Evolutionary conservation across 148 eudicot genomes (phyloP), one percentile per base, ranked within the genome.

Genomic region (Amaranthus palmeri): DNA sequence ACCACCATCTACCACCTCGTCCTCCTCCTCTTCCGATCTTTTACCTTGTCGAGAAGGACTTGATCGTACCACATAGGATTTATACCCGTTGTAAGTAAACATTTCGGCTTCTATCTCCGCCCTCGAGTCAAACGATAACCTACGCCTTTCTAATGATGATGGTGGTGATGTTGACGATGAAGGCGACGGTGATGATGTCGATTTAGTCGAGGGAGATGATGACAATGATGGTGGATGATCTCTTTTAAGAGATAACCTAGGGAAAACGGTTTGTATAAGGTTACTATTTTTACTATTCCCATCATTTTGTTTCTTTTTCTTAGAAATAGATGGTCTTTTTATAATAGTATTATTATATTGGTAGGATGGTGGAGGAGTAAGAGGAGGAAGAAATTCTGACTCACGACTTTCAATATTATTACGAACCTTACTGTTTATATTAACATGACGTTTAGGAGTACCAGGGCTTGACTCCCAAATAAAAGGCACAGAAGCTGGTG

Each of bases 401-500:
- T 65, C 5, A 17, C 47, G 42, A 49, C 17, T 10, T 65, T 65
- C n/a, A 65, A 44, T 10, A 64, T 17, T 10, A 65, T 48, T 17
- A 4, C 54, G 10, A 65, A 52, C 46, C 68, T 14, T 65, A 51
- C 0, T 65, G 14, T 77, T 69, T 13, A 43, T 61, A 8, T 77
- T 69, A 15, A 43, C 57, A 8, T 77, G 76, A 4, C 36, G 55
- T 62, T 78, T 85, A 8, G 88, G 88, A 1, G 85, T 85, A 46
- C 88, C 88, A 2, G 88, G 85, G 59, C 71, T 72, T 9, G 88
- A 77, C 55, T 82, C 88, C 88, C 88, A 85, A 8, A n/a, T 25
- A 70, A 85, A 85, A 15, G 88, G 85, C 9, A 85, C 73, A 17
- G 81, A 79, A 47, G 74, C 82, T 42, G 81, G 25, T 48, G 80